These are phyloP conservation scores for Osmanthus fragrans DNA, from an alignment of 257 asterid genomes.

Conservation along the genomic window DNA sequence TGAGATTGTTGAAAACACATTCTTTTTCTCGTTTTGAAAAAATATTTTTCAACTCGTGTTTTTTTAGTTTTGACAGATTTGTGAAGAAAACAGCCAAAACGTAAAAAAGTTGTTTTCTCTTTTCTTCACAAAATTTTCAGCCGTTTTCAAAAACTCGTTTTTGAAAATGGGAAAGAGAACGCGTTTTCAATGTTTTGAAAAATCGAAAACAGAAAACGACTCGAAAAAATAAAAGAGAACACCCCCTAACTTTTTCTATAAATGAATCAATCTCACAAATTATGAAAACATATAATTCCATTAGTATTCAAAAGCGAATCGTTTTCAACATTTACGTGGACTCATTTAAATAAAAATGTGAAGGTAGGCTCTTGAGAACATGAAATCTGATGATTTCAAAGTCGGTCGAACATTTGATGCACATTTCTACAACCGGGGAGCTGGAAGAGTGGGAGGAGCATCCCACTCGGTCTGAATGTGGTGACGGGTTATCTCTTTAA, in stretches of 20 bases:
- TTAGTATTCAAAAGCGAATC: conserved; percentile 29
- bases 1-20: no score
- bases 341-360: conserved; percentile 33
- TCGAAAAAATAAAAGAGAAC: no score
- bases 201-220: no score
- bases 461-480: conserved; percentile 88
- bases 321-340: conserved; percentile 20
- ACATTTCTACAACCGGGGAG: conserved; percentile 57
- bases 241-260: conserved; percentile 11
- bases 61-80: no score
- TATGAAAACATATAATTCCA: conserved; percentile 28
- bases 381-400: conserved; percentile 14
- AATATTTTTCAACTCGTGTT: no score
- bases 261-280: background rate
- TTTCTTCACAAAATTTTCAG: no score
- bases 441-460: conserved; percentile 49
- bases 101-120: no score
- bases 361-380: conserved; percentile 24
- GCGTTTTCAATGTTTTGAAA: no score
- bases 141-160: no score
- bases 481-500: conserved; percentile 76
- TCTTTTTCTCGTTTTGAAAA: no score
- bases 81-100: no score
- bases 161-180: no score
- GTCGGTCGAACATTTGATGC: conserved; percentile 1